phyloP scores from a whole-genome alignment of 805 yeast species.

The Zygosaccharomyces bailii region DNA sequence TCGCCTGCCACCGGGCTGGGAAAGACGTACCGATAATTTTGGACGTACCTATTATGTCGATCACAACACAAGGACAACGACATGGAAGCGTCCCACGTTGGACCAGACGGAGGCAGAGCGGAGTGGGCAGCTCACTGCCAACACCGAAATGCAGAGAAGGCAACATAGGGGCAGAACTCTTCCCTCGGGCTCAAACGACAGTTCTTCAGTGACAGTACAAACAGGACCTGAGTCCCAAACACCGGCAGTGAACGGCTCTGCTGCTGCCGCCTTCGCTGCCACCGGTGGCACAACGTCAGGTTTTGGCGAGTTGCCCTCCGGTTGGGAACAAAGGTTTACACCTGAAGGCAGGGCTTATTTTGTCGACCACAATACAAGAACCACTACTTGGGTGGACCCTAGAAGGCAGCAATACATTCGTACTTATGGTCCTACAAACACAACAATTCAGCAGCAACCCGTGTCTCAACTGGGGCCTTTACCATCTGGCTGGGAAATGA shows the following conservation, averaged over 20 bases:
- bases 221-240: constrained; percentile 46
- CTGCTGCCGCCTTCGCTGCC: constrained; percentile 65
- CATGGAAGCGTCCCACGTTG: constrained; percentile 96
- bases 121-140: constrained; percentile 55
- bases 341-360: constrained; percentile 98
- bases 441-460: constrained; percentile 96
- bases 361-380: constrained; percentile 98
- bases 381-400: constrained; percentile 99
- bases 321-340: constrained; percentile 98
- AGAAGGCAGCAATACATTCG: constrained; percentile 97
- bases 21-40: constrained; percentile 93
- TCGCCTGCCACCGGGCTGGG: constrained; percentile 98
- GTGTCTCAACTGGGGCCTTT: constrained; percentile 96
- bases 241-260: constrained; percentile 49
- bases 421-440: constrained; percentile 78
- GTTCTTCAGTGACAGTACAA: constrained; percentile 38
- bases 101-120: constrained; percentile 72
- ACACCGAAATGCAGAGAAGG: constrained; percentile 82
- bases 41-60: constrained; percentile 98
- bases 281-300: constrained; percentile 89
- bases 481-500: constrained; percentile 99
- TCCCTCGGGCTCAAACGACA: constrained; percentile 53
- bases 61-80: constrained; percentile 94
- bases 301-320: constrained; percentile 93
- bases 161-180: constrained; percentile 88